These are phyloP conservation scores for Plectosphaerella plurivora DNA, from an alignment of 2,329 filamentous ascomycete genomes.

Conservation along the genomic window DNA sequence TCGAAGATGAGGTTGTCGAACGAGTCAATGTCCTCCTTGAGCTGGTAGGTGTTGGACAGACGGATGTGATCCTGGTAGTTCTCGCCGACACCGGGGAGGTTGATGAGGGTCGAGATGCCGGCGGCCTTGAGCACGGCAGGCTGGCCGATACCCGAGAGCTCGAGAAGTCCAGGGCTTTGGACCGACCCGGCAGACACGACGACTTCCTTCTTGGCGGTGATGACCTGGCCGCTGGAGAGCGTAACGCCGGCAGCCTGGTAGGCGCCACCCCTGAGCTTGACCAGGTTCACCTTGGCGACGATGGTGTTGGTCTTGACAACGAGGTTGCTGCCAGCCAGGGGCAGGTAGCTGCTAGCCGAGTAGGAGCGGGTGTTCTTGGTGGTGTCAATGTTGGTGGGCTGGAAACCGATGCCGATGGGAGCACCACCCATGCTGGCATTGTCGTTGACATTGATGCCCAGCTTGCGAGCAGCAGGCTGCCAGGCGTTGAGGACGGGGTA, in stretches of 20 bases:
- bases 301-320: constrained; percentile 29
- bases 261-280: background rate
- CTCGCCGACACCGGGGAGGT: constrained; percentile 39
- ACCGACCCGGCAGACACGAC: constrained; percentile 8
- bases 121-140: constrained; percentile 27
- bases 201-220: constrained; percentile 6
- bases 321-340: constrained; percentile 29
- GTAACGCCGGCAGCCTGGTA: constrained; percentile 3
- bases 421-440: constrained; percentile 6
- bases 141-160: constrained; percentile 28
- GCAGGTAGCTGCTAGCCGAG: constrained; percentile 25
- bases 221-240: background rate
- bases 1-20: constrained; percentile 24
- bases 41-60: constrained; percentile 17
- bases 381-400: constrained; percentile 24
- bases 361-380: constrained; percentile 23
- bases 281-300: constrained; percentile 20
- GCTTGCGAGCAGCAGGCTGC: constrained; percentile 8
- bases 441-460: constrained; percentile 6
- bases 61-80: constrained; percentile 43
- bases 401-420: constrained; percentile 16
- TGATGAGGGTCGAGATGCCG: constrained; percentile 30
- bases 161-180: constrained; percentile 19
- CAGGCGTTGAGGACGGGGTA: constrained; percentile 6
- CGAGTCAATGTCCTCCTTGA: constrained; percentile 17